phyloP scores from a whole-genome alignment of 768 basidiomycete species.

The Mrakia blollopis region DNA sequence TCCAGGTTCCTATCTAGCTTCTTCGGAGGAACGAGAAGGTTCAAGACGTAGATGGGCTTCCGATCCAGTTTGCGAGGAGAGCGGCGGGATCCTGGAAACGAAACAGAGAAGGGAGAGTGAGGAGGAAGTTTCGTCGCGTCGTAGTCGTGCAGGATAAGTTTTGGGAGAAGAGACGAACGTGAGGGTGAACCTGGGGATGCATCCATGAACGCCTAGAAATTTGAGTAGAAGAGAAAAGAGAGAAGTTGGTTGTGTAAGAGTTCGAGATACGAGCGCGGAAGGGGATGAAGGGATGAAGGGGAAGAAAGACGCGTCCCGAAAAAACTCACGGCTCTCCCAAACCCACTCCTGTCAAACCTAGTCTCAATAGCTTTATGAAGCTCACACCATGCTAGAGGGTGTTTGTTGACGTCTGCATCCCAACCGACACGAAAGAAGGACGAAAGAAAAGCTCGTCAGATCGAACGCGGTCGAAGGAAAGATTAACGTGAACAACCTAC shows the following conservation, averaged over 20 bases:
- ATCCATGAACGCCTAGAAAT: background rate
- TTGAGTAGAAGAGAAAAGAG: too few species aligned
- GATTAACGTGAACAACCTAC: slow-evolving; percentile 47
- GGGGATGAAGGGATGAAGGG: background rate
- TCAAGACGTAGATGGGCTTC: slow-evolving; percentile 76
- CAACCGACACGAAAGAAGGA: too few species aligned
- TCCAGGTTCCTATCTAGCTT: slow-evolving; percentile 74
- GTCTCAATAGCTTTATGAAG: slow-evolving; percentile 65
- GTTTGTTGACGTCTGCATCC: slow-evolving; percentile 67
- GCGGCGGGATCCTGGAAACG: slow-evolving; percentile 51
- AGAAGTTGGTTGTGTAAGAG: background rate
- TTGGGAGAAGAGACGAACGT: background rate
- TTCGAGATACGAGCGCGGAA: background rate
- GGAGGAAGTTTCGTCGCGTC: background rate
- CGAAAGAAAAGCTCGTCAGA: background rate
- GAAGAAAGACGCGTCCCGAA: too few species aligned
- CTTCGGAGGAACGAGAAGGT: slow-evolving; percentile 60
- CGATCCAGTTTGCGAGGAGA: slow-evolving; percentile 74
- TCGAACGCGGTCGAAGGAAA: background rate
- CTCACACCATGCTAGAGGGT: slow-evolving; percentile 61
- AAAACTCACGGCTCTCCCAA: slow-evolving; percentile 31
- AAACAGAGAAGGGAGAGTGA: background rate
- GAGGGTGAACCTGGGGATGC: background rate
- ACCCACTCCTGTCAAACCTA: slow-evolving; percentile 50
- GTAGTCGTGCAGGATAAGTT: background rate